Evolutionary conservation across 768 basidiomycete species (phyloP), one percentile per base, ranked within the genome.

Genomic region (Collybia sordida): DNA sequence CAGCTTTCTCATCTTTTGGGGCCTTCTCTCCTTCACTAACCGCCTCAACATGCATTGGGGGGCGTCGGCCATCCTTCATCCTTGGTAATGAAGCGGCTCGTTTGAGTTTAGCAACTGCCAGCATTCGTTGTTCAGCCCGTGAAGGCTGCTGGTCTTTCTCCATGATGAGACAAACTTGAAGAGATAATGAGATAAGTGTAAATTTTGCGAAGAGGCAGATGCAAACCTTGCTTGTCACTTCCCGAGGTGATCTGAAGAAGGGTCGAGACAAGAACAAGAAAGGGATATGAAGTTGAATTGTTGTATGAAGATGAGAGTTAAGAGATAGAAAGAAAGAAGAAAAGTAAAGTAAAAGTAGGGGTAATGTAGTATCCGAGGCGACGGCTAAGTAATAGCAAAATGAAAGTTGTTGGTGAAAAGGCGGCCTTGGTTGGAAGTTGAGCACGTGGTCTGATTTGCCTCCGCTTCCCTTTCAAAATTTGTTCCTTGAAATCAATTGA

Each of bases 61-160:
- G 93, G 37, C 93, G 77, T 48, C 93, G 73, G 6, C 93, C 93
- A 66, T 93, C 89, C 66, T 93, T 93, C 85, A 90, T 90, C 53
- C 93, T 79, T 31, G 93, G 94, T 23, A 96, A 69, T 14, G 93
- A 95, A 47, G 93, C 90, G 37, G 94, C 93, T 59, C 94, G 85
- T 71, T 89, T 93, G 56, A 97, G 82, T 71, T 86, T 93, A 39
- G 91, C 91, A 41, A 96, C 87, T 9, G 93, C 90, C 47, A 83
- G 81, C 63, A 91, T 90, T 52, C 94, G 85, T 68, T 93, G 88
- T 65, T 94, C 88, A 49, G 75, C 75, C 55, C 69, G 70, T 41
- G 73, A 72, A 22, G 69, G 79, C 72, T 72, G 73, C 70, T 71
- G 71, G 51, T 77, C 77, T 55, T 67, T 70, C 56, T 78, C 73